These are phyloP conservation scores for Themeda triandra DNA, from an alignment of 176 grass and related monocot genomes.

Conservation along the genomic window DNA sequence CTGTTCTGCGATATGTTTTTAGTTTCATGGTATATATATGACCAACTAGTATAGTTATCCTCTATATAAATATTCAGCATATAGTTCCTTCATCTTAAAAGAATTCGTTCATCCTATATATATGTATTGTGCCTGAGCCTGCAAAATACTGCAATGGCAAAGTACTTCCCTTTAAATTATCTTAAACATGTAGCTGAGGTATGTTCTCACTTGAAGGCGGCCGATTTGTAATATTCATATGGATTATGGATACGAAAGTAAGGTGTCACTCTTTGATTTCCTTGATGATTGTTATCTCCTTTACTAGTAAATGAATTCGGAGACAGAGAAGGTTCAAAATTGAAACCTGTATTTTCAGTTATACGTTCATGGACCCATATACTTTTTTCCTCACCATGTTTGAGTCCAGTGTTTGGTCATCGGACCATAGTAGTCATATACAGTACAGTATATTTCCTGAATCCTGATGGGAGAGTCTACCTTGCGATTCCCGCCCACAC, in stretches of 20 bases:
- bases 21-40: not conserved
- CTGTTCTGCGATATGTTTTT: not conserved
- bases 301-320: not conserved
- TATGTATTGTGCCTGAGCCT: not conserved
- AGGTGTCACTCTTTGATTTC: not conserved
- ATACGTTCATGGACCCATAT: not conserved
- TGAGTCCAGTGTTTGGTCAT: not conserved
- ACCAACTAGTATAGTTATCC: not conserved
- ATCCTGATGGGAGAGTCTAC: not conserved
- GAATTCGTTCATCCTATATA: not conserved
- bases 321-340: not conserved
- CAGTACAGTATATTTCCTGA: too few species aligned
- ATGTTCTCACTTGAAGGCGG: not conserved
- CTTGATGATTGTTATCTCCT: not conserved
- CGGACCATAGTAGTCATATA: not conserved
- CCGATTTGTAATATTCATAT: not conserved
- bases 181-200: not conserved
- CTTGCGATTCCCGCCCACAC: not conserved
- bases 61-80: not conserved
- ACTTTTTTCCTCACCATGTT: not conserved
- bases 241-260: not conserved
- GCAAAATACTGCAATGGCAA: not conserved
- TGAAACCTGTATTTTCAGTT: not conserved
- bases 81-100: not conserved
- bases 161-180: not conserved